Conservation (phyloP, 1,139 yeast species). For the Kodamaea fungicola region DNA sequence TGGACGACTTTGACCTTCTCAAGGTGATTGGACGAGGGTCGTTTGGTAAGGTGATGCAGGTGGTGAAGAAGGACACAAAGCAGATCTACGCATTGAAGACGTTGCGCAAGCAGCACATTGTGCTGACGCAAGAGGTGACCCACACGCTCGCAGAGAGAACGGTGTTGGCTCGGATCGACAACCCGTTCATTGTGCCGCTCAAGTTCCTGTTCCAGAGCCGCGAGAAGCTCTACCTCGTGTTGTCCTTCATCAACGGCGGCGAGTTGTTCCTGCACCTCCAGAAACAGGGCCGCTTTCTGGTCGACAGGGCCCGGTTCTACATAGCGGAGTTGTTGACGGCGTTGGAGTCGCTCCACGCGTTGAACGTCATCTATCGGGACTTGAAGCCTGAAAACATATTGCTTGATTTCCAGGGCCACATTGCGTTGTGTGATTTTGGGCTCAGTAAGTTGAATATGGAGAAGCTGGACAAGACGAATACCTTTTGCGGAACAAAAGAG, state of each 20-base stretch:
- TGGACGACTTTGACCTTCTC: constrained; percentile 87
- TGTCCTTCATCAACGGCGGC: constrained; percentile 95
- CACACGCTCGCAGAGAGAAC: constrained; percentile 96
- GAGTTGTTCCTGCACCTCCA: constrained; percentile 94
- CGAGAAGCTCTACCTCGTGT: constrained; percentile 83
- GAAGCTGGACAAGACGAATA: constrained; percentile 80
- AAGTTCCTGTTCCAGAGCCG: constrained; percentile 96
- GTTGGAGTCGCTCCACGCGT: constrained; percentile 82
- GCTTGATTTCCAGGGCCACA: constrained; percentile 93
- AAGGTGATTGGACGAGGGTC: constrained; percentile 98
- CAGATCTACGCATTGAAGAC: constrained; percentile 94
- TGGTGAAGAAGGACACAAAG: constrained; percentile 88
- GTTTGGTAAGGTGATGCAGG: constrained; percentile 98
- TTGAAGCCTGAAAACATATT: constrained; percentile 93
- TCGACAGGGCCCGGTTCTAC: constrained; percentile 87
- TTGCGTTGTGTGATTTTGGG: constrained; percentile 96
- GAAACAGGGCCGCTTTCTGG: constrained; percentile 82
- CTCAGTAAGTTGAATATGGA: constrained; percentile 93
- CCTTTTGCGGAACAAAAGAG: constrained; percentile 97
- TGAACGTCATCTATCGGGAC: constrained; percentile 91
- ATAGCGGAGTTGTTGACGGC: constrained; percentile 93
- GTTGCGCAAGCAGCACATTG: constrained; percentile 88
- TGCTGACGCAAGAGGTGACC: constrained; percentile 89
- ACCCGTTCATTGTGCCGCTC: constrained; percentile 95
- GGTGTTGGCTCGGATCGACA: constrained; percentile 84